Evolutionary conservation across 345 rosid genomes (phyloP).

Genomic region (Cardamine chenopodiifolia): DNA sequence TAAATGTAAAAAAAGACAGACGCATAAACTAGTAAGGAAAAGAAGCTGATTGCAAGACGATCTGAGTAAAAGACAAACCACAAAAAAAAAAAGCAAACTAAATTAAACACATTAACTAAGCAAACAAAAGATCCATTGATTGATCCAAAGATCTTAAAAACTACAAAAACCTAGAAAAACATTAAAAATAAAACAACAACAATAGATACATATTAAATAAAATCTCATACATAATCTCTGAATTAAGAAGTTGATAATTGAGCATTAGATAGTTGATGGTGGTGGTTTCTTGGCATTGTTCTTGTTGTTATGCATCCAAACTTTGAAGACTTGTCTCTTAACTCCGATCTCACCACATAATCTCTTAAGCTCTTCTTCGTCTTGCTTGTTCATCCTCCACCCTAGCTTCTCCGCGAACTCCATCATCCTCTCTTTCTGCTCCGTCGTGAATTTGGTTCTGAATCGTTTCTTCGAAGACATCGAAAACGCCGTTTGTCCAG

Average conservation of each 20-base stretch:
- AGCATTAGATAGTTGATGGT: conserved; percentile 2
- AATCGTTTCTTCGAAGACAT: conserved; percentile 63
- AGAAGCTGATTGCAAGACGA: conserved; percentile 38
- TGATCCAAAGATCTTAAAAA: conserved; percentile 45
- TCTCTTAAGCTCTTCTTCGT: conserved; percentile 62
- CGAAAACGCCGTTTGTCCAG: conserved; percentile 51
- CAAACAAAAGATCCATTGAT: conserved; percentile 44
- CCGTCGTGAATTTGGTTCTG: conserved; percentile 66
- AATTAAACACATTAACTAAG: conserved; percentile 37
- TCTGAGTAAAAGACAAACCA: conserved; percentile 19
- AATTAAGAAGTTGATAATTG: conserved; percentile 24
- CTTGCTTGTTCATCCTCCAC: conserved; percentile 75
- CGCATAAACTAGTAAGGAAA: conserved; percentile 30
- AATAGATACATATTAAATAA: conserved; percentile 13
- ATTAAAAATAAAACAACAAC: conserved; percentile 6
- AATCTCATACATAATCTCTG: conserved; percentile 26
- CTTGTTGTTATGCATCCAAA: conserved; percentile 94
- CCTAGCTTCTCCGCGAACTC: conserved; percentile 78
- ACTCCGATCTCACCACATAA: conserved; percentile 71
- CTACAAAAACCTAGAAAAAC: conserved; percentile 42
- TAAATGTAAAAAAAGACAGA: conserved; percentile 37
- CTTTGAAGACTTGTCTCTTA: conserved; percentile 73
- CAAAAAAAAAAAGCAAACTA: conserved; percentile 3
- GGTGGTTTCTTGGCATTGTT: conserved; percentile 57
- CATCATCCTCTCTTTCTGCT: conserved; percentile 79